These are phyloP conservation scores for Venturiaceae sp. DNA, from an alignment of 2,329 filamentous ascomycete genomes.

Conservation along the genomic window DNA sequence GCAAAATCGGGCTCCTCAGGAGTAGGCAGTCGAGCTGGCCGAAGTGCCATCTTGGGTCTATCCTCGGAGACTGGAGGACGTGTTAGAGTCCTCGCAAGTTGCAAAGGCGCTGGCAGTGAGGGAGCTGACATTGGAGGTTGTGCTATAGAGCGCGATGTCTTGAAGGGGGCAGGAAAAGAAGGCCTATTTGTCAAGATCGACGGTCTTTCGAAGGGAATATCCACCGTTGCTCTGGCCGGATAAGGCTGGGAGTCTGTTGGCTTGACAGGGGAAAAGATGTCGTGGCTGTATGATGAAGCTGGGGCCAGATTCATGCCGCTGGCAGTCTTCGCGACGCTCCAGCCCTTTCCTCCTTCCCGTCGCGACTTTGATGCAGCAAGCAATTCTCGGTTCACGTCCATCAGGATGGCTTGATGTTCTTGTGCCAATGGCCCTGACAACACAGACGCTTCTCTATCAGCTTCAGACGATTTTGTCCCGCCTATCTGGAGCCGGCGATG, in stretches of 20 bases:
- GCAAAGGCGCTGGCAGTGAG: background rate
- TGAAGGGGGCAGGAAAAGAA: background rate
- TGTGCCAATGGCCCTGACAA: background rate
- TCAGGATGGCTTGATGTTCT: background rate
- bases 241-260: background rate
- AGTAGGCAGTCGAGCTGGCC: background rate
- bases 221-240: background rate
- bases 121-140: background rate
- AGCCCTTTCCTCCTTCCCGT: slow-evolving; percentile 1
- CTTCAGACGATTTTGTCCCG: background rate
- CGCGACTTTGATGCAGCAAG: background rate
- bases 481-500: slow-evolving; percentile 1
- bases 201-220: background rate
- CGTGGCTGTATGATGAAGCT: background rate
- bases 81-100: slow-evolving; percentile 1
- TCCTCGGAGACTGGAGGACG: background rate
- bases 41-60: background rate
- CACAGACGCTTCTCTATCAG: background rate
- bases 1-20: background rate
- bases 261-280: slow-evolving; percentile 5
- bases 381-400: background rate
- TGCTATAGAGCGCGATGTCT: background rate
- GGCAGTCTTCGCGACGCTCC: background rate
- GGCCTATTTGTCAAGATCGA: background rate
- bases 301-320: background rate